These are phyloP conservation scores for Alloascoidea africana DNA, from an alignment of 805 yeast genomes.

Conservation along the genomic window DNA sequence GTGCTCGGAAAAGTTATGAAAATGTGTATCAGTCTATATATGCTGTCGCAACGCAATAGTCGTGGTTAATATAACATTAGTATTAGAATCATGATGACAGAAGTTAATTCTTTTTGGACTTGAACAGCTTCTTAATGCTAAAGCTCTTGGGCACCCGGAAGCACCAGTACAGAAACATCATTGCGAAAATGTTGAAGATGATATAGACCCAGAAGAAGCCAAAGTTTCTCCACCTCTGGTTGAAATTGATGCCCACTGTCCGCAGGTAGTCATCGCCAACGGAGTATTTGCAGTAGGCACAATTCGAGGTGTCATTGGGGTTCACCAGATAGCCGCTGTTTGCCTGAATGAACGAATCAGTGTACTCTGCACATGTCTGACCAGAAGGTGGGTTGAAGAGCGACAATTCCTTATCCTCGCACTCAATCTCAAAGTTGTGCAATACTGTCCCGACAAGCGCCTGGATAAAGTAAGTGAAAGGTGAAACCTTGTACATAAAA, in stretches of 20 bases:
- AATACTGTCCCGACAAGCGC: constrained; percentile 31
- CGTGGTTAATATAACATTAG: too few relatives aligned
- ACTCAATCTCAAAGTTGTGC: constrained; percentile 35
- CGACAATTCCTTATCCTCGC: constrained; percentile 32
- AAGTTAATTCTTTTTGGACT: too few relatives aligned
- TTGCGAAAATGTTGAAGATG: constrained; percentile 30
- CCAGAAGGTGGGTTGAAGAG: constrained; percentile 41
- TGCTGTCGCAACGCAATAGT: too few relatives aligned
- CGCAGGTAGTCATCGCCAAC: constrained; percentile 27
- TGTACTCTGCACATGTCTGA: constrained; percentile 45
- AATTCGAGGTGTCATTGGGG: constrained; percentile 27
- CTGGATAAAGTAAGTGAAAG: constrained; percentile 55
- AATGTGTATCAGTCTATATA: too few relatives aligned
- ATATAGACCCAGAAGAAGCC: constrained; percentile 48
- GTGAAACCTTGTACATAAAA: constrained; percentile 66
- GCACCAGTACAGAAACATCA: constrained; percentile 17
- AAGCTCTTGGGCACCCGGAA: constrained; percentile 9
- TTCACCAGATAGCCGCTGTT: constrained; percentile 43
- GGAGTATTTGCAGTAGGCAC: constrained; percentile 25
- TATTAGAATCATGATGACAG: too few relatives aligned
- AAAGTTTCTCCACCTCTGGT: constrained; percentile 47
- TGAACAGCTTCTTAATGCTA: too few relatives aligned
- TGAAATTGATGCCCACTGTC: constrained; percentile 26
- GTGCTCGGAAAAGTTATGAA: too few relatives aligned
- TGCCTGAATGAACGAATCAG: constrained; percentile 23